phyloP scores from a whole-genome alignment of 495 filamentous ascomycete genomes.

The Letharia lupina region DNA sequence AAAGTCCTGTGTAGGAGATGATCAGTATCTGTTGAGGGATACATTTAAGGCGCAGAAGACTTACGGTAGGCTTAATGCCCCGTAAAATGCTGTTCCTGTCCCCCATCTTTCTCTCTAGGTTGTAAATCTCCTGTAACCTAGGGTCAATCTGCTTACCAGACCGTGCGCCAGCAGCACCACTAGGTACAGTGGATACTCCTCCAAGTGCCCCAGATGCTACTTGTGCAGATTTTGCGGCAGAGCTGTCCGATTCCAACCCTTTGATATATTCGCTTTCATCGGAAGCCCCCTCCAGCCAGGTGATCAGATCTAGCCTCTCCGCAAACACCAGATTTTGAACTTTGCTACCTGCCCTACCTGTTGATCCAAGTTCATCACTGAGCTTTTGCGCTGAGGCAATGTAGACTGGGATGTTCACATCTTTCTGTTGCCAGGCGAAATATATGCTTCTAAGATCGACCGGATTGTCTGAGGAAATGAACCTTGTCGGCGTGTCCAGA shows the following conservation, averaged over 20 bases:
- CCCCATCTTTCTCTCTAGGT: slow-evolving; percentile 79
- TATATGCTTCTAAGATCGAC: slow-evolving; percentile 91
- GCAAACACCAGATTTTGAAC: slow-evolving; percentile 84
- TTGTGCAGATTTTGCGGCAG: slow-evolving; percentile 33
- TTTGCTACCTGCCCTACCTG: slow-evolving; percentile 39
- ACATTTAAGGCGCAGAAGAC: slow-evolving; percentile 24
- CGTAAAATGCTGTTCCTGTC: slow-evolving; percentile 83
- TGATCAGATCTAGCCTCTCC: slow-evolving; percentile 80
- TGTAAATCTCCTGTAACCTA: slow-evolving; percentile 77
- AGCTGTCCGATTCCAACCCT: slow-evolving; percentile 56
- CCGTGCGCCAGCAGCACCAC: slow-evolving; percentile 47
- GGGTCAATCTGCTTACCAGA: slow-evolving; percentile 61
- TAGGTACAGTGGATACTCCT: slow-evolving; percentile 33
- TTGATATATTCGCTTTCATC: slow-evolving; percentile 91
- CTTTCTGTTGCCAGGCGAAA: slow-evolving; percentile 88
- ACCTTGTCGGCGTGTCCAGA: slow-evolving; percentile 72
- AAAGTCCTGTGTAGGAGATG: slow-evolving; percentile 62
- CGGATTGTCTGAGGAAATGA: slow-evolving; percentile 60
- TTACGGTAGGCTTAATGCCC: slow-evolving; percentile 83
- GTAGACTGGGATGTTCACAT: slow-evolving; percentile 80
- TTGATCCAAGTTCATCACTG: slow-evolving; percentile 64
- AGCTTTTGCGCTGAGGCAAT: slow-evolving; percentile 72
- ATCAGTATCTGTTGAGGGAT: slow-evolving; percentile 13
- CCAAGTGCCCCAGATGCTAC: slow-evolving; percentile 39
- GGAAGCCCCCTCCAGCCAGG: slow-evolving; percentile 81